Base-by-base conservation (phyloP, 2,329 filamentous ascomycete species). In the Polytolypa hystricis region DNA sequence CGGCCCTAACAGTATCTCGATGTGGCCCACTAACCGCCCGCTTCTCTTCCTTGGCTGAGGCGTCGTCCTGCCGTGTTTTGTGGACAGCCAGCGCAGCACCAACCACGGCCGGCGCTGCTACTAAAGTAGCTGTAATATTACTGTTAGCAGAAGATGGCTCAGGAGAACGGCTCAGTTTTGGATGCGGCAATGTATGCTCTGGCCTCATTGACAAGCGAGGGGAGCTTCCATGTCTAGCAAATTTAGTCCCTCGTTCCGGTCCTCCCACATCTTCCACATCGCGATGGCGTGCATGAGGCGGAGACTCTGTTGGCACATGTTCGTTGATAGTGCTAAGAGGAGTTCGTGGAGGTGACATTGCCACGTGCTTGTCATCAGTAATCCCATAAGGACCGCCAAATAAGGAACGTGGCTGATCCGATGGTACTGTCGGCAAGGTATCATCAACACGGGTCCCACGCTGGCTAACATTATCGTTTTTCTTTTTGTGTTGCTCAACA, bases 291-390 rank as follows among this genome's bases (percentile, higher is more conserved):
- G 65, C 64, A 42, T 52, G 50, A 20, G 60, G 46, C 6, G 53
- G 48, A 29, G 56, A 58, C 30, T 62, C 57, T 37, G 65, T 62
- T 30, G 66, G 63, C 38, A 61, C 62, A 36, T 63, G 49, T 50
- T 76, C 73, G 20, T 61, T 61, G 44, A 76, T 75, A 1, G 69
- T 61, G 14, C 67, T 62, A 6, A 77, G 65, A 16, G 60, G 57
- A 36, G 54, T 60, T 29, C 55, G 56, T 21, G 60, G 54, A 19
- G 62, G 62, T 14, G 58, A 56, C 32, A 50, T 39, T 7, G 48
- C 21, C 9, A 42, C 36, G 4, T 40, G 34, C n/a, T 31, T 29
- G 18, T 53, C 52, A 35, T 43, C 35, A 18, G 42, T 47, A 38
- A 45, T 44, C 5, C 42, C 53, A 21, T 47, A 47, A 17, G 54